Evolutionary conservation across 202 grass and related monocot genomes (phyloP).

Genomic region (Digitaria exilis): DNA sequence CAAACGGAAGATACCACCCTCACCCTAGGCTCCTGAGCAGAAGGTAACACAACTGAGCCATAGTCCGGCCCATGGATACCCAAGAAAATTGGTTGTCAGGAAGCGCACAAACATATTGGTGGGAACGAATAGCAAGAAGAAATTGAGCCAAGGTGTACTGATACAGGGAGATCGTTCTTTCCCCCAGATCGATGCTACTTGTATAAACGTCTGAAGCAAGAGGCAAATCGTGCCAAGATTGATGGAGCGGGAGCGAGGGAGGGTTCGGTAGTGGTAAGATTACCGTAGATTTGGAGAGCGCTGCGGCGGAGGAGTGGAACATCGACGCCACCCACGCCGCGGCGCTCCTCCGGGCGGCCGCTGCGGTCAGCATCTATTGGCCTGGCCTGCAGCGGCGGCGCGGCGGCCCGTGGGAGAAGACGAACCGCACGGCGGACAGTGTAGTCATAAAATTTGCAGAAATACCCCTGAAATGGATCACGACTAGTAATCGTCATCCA

Average conservation of each 20-base stretch:
- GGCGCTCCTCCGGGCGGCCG: slow-evolving; percentile 2
- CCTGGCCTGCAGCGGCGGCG: neutral
- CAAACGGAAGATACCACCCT: neutral
- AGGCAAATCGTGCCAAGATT: neutral
- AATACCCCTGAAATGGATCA: neutral
- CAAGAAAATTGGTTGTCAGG: neutral
- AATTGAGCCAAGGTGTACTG: neutral
- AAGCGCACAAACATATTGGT: neutral
- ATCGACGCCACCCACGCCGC: neutral
- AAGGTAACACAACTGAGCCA: neutral
- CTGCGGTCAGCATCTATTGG: slow-evolving; percentile 30
- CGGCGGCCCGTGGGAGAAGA: neutral
- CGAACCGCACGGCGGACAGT: neutral
- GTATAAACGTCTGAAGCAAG: neutral
- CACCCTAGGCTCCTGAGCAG: neutral
- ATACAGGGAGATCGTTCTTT: neutral
- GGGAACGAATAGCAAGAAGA: neutral
- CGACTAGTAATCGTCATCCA: neutral
- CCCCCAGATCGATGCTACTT: too few relatives aligned
- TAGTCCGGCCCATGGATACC: too few relatives aligned
- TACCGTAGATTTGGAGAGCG: slow-evolving; percentile 49
- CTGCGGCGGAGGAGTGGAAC: slow-evolving; percentile 43
- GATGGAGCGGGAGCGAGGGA: neutral
- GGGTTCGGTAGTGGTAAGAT: neutral
- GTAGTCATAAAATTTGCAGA: neutral